Percentiles rank a stretch among this genome's conserved stretches.
These are phyloP conservation scores for Paramarasmius palmivorus DNA, from an alignment of 1,284 basidiomycete genomes.

Conservation along the genomic window DNA sequence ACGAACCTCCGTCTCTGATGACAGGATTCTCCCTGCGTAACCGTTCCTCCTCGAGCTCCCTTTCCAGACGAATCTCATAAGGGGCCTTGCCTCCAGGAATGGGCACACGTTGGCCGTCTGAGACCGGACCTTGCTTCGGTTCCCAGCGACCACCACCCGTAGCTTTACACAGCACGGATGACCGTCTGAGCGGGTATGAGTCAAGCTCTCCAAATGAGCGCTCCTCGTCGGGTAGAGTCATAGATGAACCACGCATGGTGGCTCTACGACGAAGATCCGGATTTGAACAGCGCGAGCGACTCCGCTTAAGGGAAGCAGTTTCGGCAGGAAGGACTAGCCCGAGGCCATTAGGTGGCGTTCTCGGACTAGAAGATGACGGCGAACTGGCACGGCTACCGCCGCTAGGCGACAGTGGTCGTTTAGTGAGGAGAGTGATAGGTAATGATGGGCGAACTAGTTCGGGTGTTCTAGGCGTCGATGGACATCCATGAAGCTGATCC, in stretches of 20 bases:
- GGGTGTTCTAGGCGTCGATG: conserved; percentile 41
- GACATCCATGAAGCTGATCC: conserved; percentile 65
- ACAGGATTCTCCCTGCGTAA: conserved; percentile 55
- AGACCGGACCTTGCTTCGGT: conserved; percentile 52
- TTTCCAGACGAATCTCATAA: conserved; percentile 67
- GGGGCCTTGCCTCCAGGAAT: conserved; percentile 61
- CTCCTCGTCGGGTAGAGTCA: conserved; percentile 32
- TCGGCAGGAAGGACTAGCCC: not conserved
- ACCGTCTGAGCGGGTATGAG: conserved; percentile 66
- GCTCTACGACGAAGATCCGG: conserved; percentile 22
- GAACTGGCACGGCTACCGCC: conserved; percentile 28
- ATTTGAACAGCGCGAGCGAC: conserved; percentile 23
- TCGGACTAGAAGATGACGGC: conserved; percentile 14
- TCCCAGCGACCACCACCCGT: conserved; percentile 76
- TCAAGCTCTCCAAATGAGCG: conserved; percentile 61
- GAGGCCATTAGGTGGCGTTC: conserved; percentile 9
- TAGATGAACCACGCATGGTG: conserved; percentile 29
- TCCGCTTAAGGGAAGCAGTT: conserved; percentile 22
- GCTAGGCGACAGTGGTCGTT: conserved; percentile 30
- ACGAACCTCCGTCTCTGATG: conserved; percentile 58
- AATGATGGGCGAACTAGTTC: conserved; percentile 33
- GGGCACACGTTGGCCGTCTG: conserved; percentile 51
- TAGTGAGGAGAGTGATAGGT: conserved; percentile 22
- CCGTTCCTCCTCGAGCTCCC: conserved; percentile 53
- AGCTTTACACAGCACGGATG: conserved; percentile 69